Base-by-base conservation (phyloP, 495 filamentous ascomycete genomes). In the Cryomyces minteri region DNA sequence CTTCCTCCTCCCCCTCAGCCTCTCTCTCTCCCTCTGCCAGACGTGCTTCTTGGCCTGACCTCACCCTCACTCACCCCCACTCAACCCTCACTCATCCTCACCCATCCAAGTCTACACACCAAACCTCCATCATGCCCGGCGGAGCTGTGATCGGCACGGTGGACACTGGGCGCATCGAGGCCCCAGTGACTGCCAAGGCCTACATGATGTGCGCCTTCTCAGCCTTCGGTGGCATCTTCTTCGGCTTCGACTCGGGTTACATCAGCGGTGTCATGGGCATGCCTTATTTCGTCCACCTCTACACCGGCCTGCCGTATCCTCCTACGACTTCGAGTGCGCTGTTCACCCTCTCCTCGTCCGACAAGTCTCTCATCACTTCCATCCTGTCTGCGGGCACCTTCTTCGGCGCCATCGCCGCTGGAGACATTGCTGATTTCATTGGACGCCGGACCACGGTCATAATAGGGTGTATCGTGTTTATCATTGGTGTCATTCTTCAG, bases 361-460 rank as follows among this genome's bases (percentile, higher is more conserved):
- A 63, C 38, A 71, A 73, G 51, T 77, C 75, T 5, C 67, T 84
- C 31, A 82, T 82, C 53, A 76, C 76, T 50, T 82, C 79, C 30
- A 82, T 85, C 52, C 70, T 84, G 18, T 84, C 80, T 30, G 71
- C 68, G 52, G 80, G 80, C 54, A 84, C 80, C 47, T 84, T 85
- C 70, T 78, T 83, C 50, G 80, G 80, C 51, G 77, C 80, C 46
- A 57, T 85, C 45, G 68, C 81, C 41, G 78, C 76, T 30, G 79
- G 77, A 63, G 74, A 80, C 50, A 48, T 82, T 33, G 79, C 80
- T 45, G 80, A 85, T 52, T 69, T 62, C 60, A 67, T 76, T 40
- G 80, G 80, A 51, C 77, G 80, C 57, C 74, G 76, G 33, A 70
- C 65, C 39, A 83, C 79, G 31, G 70, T 85, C 58, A 77, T 85